These are phyloP conservation scores for Huntiella abstrusa DNA, from an alignment of 2,329 filamentous ascomycete genomes.

Conservation along the genomic window DNA sequence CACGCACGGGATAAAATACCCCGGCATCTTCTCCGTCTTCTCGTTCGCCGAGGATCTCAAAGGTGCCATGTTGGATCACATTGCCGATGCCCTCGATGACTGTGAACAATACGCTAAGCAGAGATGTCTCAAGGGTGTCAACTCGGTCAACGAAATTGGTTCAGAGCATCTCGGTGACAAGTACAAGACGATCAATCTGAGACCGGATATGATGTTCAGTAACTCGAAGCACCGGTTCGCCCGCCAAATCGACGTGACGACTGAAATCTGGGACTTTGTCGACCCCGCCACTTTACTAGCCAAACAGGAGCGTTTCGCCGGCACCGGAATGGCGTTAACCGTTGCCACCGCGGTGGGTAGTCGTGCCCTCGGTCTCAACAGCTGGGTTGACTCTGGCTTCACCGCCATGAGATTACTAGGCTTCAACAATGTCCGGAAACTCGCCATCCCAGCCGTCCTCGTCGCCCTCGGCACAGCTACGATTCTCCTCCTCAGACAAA, in stretches of 20 bases:
- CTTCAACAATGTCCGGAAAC: conserved; percentile 57
- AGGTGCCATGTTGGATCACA: conserved; percentile 74
- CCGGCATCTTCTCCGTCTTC: conserved; percentile 68
- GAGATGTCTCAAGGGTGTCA: conserved; percentile 63
- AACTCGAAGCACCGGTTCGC: conserved; percentile 64
- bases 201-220: conserved; percentile 84
- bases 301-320: conserved; percentile 82
- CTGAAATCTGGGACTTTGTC: conserved; percentile 85
- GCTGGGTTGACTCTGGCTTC: conserved; percentile 77
- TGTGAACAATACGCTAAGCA: conserved; percentile 76
- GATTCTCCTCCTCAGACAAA: conserved; percentile 67
- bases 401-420: conserved; percentile 66
- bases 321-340: conserved; percentile 86
- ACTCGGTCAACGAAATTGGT: conserved; percentile 73
- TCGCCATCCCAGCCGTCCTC: conserved; percentile 65
- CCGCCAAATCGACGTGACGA: conserved; percentile 68
- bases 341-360: conserved; percentile 71
- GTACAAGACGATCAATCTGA: conserved; percentile 72
- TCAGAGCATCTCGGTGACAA: conserved; percentile 75
- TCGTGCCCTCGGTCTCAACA: conserved; percentile 61
- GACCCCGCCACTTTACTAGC: conserved; percentile 70
- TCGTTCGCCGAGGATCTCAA: conserved; percentile 88
- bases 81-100: conserved; percentile 54
- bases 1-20: conserved; percentile 69
- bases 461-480: conserved; percentile 41